Evolutionary conservation across 1,139 yeast species (phyloP).

Genomic region (Pichia sp.): DNA sequence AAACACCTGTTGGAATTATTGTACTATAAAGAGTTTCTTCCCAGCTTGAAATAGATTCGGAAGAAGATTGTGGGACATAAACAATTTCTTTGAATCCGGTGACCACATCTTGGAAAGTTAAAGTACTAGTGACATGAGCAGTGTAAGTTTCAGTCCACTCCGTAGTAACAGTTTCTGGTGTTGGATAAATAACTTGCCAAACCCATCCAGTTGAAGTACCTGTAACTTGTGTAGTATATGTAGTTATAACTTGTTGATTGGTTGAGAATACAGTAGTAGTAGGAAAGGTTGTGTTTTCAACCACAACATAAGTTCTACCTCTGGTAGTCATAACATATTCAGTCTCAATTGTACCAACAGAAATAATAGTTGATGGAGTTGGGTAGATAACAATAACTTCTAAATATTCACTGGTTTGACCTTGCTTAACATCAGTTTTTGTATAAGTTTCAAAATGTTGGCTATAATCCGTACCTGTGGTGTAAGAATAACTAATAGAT

Average conservation of each 20-base stretch:
- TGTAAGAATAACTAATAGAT: no score
- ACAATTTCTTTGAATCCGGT: background rate
- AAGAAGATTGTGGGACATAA: slow-evolving; percentile 1
- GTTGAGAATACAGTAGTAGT: background rate
- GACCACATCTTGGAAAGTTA: background rate
- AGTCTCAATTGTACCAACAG: slow-evolving; percentile 3
- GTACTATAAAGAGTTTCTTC: no score
- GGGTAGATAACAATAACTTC: slow-evolving; percentile 3
- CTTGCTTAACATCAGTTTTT: background rate
- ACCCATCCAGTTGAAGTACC: slow-evolving; percentile 3
- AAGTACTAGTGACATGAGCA: background rate
- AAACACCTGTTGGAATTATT: no score
- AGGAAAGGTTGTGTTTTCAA: slow-evolving; percentile 4
- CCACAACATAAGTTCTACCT: slow-evolving; percentile 1
- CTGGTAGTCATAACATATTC: background rate
- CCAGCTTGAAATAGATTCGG: background rate
- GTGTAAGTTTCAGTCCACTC: background rate
- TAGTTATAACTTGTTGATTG: background rate
- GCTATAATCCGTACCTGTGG: no score
- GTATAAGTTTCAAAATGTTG: no score
- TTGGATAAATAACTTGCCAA: slow-evolving; percentile 4
- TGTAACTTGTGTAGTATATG: slow-evolving; percentile 2
- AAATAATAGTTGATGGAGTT: slow-evolving; percentile 1
- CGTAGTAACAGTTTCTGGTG: background rate
- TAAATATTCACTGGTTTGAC: background rate